Base-by-base conservation (phyloP, 345 rosid genomes). In the Sapria himalayana region DNA sequence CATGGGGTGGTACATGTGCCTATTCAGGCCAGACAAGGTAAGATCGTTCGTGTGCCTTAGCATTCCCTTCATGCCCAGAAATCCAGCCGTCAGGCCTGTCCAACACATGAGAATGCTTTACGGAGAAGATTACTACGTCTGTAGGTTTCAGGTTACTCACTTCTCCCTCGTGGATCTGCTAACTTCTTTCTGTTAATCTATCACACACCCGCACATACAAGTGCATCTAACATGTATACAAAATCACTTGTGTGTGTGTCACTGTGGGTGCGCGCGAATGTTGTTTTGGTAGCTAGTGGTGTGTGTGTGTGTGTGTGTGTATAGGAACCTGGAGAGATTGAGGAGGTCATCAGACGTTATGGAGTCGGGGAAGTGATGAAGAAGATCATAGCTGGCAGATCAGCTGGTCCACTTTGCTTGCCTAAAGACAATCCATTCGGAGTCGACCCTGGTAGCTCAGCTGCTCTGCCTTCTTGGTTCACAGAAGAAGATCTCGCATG, bases 51-150 rank as follows among this genome's bases (percentile, higher is more conserved):
- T 65, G 27, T 66, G 67, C 55, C 58, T 75, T 14, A 69, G 77
- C 41, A 82, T 85, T 13, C 91, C 85, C 20, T 80, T 61, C 46
- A 45, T 22, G 49, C 85, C 96, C 21, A 63, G 91, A 22, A 56
- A 80, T 49, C 82, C 85, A 0, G 48, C 44, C 4, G 48, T 63
- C 20, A 74, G 69, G 46, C 76, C 91, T 39, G 22, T 77, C n/a
- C 65, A 56, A 25, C 44, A 66, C 34, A 41, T 74, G 61, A 54
- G 67, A 7, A 66, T 70, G 31, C n/a, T 29, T 41, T 81, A 66
- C 37, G 93, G 84, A 37, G 84, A 81, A 8, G 74, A 85, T 49
- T 85, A 72, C 71, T 81, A 85, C 50, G 64, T 77, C 13, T 81
- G 84, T 68, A 69, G 93, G 62, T 81, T 81, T 45, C 86, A 85